Base-by-base conservation (phyloP, 1,139 yeast species). In the Saccharomyces hybrid region DNA sequence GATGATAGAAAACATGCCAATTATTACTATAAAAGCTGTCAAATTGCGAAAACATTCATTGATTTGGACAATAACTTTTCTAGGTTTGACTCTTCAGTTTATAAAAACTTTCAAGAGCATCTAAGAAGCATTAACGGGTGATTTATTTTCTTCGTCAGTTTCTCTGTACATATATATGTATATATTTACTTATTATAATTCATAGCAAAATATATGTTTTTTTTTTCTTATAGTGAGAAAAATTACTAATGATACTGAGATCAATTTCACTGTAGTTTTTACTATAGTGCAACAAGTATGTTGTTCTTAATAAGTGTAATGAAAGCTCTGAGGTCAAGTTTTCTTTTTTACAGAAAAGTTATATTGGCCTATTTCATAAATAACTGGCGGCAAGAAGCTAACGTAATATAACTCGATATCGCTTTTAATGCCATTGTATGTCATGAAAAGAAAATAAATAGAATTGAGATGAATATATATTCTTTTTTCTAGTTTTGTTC, bases 21-120 rank as follows among this genome's bases (percentile, higher is more conserved):
- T 59, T 82, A 82, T 62, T 77, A 82, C 58, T 82, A 81, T 70
- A 81, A 81, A 70, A 78, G 84, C 47, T 82, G 82, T 64, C 85
- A 82, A 68, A 77, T 84, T 16, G 78, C 83, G 50, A 82, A 80
- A 67, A 76, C 81, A 57, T 80, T 83, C 63, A 78, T 81, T 62
- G 87, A 82, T 64, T 73, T 82, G 61, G 86, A 82, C 66, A 80
- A 80, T 68, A 82, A 80, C 67, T 82, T 83, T 65, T 80, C 83
- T 48, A 76, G 76, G 65, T 82, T 83, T 70, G 76, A 80, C 65
- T 74, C 75, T 61, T 72, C 73, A 51, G 77, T 82, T 50, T 82
- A 83, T 67, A 67, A 72, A 59, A 76, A 76, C 63, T 82, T 77
- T 62, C 76, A 79, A 57, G 73, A 73, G 57, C 72, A 72, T 50